phyloP scores from a whole-genome alignment of 192 early-diverging fungal genomes.

The Coemansia sp. region DNA sequence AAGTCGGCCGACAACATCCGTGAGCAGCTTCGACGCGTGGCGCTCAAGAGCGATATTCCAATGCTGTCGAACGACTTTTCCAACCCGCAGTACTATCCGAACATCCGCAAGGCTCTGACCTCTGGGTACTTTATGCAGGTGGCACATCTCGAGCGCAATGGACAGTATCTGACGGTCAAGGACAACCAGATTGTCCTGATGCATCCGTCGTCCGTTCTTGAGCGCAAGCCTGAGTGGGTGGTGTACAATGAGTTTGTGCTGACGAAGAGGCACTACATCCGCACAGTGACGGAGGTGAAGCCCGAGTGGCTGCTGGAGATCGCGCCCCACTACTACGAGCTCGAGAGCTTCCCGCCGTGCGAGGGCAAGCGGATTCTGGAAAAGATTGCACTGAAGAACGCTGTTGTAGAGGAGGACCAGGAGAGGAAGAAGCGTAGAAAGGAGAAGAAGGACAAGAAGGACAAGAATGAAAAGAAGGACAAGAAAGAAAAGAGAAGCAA shows the following conservation, averaged over 20 bases:
- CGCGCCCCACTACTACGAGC: conserved; percentile 89
- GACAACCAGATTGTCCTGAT: conserved; percentile 96
- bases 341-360: conserved; percentile 87
- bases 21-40: conserved; percentile 79
- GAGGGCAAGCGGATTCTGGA: conserved; percentile 85
- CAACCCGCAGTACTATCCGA: conserved; percentile 74
- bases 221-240: conserved; percentile 97
- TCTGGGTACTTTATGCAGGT: conserved; percentile 99
- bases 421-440: conserved; percentile 55
- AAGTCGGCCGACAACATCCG: conserved; percentile 93
- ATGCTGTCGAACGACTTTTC: conserved; percentile 72
- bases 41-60: conserved; percentile 71
- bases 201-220: conserved; percentile 88
- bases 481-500: conserved; percentile 37
- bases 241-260: conserved; percentile 99
- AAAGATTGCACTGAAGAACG: conserved; percentile 63
- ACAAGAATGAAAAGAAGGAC: conserved; percentile 47
- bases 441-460: conserved; percentile 38
- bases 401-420: conserved; percentile 39
- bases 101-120: conserved; percentile 85
- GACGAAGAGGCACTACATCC: conserved; percentile 94
- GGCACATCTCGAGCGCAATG: conserved; percentile 86
- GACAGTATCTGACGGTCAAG: conserved; percentile 90
- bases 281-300: conserved; percentile 86
- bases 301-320: conserved; percentile 82